These are phyloP conservation scores for Solanum pennellii DNA, from an alignment of 257 asterid species.

Conservation along the genomic window DNA sequence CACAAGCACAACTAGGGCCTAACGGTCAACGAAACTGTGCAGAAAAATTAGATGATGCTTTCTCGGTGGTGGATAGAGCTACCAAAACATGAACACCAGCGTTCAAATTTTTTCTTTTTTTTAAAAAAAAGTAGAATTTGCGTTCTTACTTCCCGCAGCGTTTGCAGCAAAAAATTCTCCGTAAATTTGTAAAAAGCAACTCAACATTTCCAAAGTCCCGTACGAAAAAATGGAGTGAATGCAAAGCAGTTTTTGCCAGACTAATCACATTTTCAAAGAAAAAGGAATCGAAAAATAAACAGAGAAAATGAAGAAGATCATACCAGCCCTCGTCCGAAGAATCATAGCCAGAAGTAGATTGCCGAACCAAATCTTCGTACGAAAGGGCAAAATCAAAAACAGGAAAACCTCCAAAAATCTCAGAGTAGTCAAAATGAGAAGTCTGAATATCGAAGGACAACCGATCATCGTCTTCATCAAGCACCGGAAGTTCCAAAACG, in stretches of 20 bases:
- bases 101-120: no score
- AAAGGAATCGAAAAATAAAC: background rate
- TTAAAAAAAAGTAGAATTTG: background rate
- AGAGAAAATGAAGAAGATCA: background rate
- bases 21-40: background rate
- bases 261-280: background rate
- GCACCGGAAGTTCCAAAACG: constrained; percentile 50
- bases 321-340: constrained; percentile 72
- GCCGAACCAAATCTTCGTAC: constrained; percentile 44
- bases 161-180: background rate
- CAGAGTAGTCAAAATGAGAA: constrained; percentile 54
- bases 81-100: background rate
- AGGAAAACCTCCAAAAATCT: constrained; percentile 47
- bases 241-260: background rate
- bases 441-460: constrained; percentile 26
- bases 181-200: background rate
- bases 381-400: constrained; percentile 39
- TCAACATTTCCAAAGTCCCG: background rate
- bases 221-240: background rate
- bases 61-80: background rate
- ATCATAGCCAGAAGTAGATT: constrained; percentile 37
- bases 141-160: background rate
- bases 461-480: constrained; percentile 20
- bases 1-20: background rate
- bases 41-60: background rate